phyloP scores from a whole-genome alignment of 495 filamentous ascomycete species.

The Penicillium diatomitis region DNA sequence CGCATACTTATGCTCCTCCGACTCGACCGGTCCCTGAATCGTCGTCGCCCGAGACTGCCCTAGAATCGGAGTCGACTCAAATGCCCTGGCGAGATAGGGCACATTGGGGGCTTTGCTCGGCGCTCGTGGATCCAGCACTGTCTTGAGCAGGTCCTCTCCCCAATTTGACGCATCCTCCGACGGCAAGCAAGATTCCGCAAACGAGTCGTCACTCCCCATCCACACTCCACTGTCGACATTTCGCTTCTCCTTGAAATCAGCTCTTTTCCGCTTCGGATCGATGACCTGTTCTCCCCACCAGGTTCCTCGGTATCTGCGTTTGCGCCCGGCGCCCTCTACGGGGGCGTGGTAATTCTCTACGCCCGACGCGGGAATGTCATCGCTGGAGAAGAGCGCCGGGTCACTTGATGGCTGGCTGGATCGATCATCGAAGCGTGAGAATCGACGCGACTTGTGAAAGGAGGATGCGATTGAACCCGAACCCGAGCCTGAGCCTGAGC shows the following conservation, averaged over 20 bases:
- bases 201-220: conserved; percentile 57
- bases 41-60: conserved; percentile 2
- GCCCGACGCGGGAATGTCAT: conserved; percentile 58
- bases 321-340: conserved; percentile 39
- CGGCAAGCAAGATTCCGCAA: conserved; percentile 21
- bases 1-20: conserved; percentile 29
- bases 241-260: conserved; percentile 47
- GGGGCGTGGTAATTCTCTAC: conserved; percentile 58
- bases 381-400: conserved; percentile 68
- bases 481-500: background rate
- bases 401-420: conserved; percentile 56
- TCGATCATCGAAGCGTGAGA: conserved; percentile 32
- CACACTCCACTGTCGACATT: conserved; percentile 77
- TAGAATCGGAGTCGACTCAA: background rate
- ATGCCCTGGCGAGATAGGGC: background rate
- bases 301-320: conserved; percentile 57
- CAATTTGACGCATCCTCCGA: conserved; percentile 28
- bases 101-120: conserved; percentile 1
- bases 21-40: conserved; percentile 21
- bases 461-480: conserved; percentile 7
- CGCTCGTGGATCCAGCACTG: conserved; percentile 10
- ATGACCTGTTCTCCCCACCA: conserved; percentile 59
- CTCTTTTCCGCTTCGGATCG: conserved; percentile 42
- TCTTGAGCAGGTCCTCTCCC: conserved; percentile 32
- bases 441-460: conserved; percentile 23